A percentile compares a stretch with the other conserved stretches of the same genome.
These are phyloP conservation scores for Reutealis trisperma DNA, from an alignment of 345 rosid species.

Conservation along the genomic window DNA sequence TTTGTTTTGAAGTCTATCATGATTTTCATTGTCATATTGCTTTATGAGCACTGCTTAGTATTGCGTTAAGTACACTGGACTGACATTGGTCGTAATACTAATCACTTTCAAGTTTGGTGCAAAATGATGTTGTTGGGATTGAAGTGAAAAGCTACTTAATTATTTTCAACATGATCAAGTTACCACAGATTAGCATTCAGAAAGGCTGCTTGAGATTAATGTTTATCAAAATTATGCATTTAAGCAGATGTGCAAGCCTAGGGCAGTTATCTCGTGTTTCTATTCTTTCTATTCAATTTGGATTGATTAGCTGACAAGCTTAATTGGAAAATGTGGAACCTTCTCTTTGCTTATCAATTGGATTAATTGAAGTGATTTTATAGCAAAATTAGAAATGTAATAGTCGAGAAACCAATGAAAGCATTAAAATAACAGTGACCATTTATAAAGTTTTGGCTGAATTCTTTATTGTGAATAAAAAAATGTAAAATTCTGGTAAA, in stretches of 20 bases:
- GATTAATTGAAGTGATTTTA: background rate
- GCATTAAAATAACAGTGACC: too few species aligned
- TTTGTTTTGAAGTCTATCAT: conserved; percentile 16
- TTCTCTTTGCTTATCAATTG: background rate
- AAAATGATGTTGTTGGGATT: background rate
- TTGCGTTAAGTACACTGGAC: conserved; percentile 5
- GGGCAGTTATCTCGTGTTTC: background rate
- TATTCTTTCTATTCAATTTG: too few species aligned
- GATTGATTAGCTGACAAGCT: background rate
- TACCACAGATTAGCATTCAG: too few species aligned
- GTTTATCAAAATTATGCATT: background rate
- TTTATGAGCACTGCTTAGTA: background rate
- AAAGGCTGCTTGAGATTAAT: background rate
- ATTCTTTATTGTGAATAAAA: background rate
- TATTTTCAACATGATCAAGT: too few species aligned
- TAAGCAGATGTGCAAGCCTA: background rate
- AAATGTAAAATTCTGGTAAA: background rate
- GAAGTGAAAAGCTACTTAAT: too few species aligned
- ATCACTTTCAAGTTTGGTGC: conserved; percentile 11
- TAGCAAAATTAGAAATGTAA: background rate
- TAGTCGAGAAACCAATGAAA: too few species aligned
- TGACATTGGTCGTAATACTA: background rate
- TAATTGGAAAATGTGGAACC: background rate
- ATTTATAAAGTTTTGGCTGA: too few species aligned
- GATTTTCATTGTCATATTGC: background rate